Evolutionary conservation across 148 eudicot genomes (phyloP), one percentile per base, ranked within the genome.

Genomic region (Chenopodium berlandieri): DNA sequence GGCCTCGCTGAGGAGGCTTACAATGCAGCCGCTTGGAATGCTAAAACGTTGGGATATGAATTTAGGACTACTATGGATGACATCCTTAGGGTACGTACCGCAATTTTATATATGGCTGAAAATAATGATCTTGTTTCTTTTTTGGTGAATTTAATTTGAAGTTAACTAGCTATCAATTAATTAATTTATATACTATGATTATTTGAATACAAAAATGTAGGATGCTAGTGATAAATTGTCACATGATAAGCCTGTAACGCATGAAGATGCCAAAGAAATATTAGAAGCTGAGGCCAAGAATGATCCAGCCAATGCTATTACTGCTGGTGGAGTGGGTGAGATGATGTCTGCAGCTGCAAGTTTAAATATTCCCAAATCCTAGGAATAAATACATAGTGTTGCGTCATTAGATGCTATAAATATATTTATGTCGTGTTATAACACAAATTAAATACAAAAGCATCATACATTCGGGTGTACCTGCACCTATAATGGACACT

Each of bases 291-390:
- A 81, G 75, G 46, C 82, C 4, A 30, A 32, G 34, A 73, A 65
- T 64, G 84, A 81, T 56, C 81, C 81, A 1, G 81, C 44, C 12
- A 71, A 54, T 64, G 65, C 84, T 4, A 82, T 81, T 1, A 73
- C 82, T 20, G 73, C 74, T 14, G 83, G 80, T 2, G 87, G 82
- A 0, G 87, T 82, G 31, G 87, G 76, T 22, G 84, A 85, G 52
- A 68, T 83, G 72, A 83, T 82, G 84, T 81, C 77, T 19, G 63
- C 71, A 1, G 87, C 87, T 37, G 85, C 85, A 6, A 75, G 46
- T 48, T 5, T 79, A 5, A 82, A 82, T 47, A 12, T 23, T 48
- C 60, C 76, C 25, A 23, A 73, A 46, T 73, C 76, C 19, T 46
- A 73, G 32, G 17, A 46, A 31, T 19, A n/a, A n/a, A 20, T 7